Evolutionary conservation across 208 protist genomes (phyloP).

Genomic region (Leishmania tropica): DNA sequence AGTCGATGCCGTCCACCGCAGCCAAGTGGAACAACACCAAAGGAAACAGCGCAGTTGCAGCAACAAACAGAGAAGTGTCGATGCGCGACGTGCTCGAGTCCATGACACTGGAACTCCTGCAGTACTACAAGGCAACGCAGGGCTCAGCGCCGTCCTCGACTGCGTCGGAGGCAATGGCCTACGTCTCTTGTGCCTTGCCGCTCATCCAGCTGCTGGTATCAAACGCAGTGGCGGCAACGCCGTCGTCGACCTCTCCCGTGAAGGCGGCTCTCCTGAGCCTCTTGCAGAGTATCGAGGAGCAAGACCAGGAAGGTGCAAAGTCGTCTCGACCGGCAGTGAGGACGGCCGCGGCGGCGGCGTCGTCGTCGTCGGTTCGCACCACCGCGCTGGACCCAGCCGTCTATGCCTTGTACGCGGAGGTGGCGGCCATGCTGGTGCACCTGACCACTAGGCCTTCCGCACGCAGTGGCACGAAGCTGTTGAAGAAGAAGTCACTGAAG

Average conservation of each 20-base stretch:
- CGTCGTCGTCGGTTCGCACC: not conserved
- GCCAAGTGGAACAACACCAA: not conserved
- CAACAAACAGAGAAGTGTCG: not conserved
- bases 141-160: not conserved
- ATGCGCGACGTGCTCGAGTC: slow-evolving; percentile 27
- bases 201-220: slow-evolving; percentile 29
- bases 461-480: slow-evolving; percentile 1
- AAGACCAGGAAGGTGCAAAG: not conserved
- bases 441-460: slow-evolving; percentile 17
- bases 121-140: slow-evolving; percentile 14
- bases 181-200: slow-evolving; percentile 30
- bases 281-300: slow-evolving; percentile 26
- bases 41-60: not conserved
- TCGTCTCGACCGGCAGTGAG: not conserved
- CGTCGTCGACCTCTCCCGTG: slow-evolving; percentile 11
- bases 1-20: slow-evolving; percentile 1
- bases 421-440: slow-evolving; percentile 61
- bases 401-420: slow-evolving; percentile 70
- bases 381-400: slow-evolving; percentile 24
- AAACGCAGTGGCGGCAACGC: not conserved
- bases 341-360: not conserved
- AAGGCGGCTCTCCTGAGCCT: slow-evolving; percentile 26
- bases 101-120: slow-evolving; percentile 23
- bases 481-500: slow-evolving; percentile 18
- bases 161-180: slow-evolving; percentile 18